These are phyloP conservation scores for Alectoria sarmentosa DNA, from an alignment of 495 filamentous ascomycete species.

Conservation along the genomic window DNA sequence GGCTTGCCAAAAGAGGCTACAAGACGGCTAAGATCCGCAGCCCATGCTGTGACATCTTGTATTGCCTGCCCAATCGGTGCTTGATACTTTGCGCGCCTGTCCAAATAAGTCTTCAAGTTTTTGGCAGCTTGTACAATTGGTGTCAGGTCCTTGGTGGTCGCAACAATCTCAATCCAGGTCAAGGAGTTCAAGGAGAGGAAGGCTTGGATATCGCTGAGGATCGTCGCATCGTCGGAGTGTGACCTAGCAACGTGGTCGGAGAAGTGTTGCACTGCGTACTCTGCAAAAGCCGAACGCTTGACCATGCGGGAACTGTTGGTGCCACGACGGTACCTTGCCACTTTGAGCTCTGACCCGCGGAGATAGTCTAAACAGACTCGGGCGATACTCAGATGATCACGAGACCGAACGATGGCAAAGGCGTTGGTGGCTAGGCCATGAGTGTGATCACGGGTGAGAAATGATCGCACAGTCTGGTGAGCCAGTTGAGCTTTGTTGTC, in stretches of 20 bases:
- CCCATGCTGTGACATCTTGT: not conserved
- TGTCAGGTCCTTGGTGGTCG: not conserved
- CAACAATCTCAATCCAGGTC: not conserved
- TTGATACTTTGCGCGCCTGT: not conserved
- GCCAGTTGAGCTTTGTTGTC: slow-evolving; percentile 24
- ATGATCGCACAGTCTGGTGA: slow-evolving; percentile 9
- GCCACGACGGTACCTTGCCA: not conserved
- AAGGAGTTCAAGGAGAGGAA: not conserved
- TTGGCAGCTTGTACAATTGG: not conserved
- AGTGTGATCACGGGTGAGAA: not conserved
- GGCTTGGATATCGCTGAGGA: not conserved
- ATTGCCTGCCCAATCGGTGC: not conserved
- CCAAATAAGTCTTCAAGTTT: not conserved
- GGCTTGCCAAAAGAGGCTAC: not conserved
- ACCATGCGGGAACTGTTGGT: not conserved
- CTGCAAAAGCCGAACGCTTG: not conserved
- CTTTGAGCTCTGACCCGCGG: not conserved
- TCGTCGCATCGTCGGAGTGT: not conserved
- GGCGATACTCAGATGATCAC: not conserved
- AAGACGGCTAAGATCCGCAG: not conserved
- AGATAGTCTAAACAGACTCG: not conserved
- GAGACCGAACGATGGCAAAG: slow-evolving; percentile 1
- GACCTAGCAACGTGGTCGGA: not conserved
- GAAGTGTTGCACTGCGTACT: not conserved
- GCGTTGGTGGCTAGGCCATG: not conserved